Evolutionary conservation across 495 filamentous ascomycete genomes (phyloP).

Genomic region (Pyronema domesticum): DNA sequence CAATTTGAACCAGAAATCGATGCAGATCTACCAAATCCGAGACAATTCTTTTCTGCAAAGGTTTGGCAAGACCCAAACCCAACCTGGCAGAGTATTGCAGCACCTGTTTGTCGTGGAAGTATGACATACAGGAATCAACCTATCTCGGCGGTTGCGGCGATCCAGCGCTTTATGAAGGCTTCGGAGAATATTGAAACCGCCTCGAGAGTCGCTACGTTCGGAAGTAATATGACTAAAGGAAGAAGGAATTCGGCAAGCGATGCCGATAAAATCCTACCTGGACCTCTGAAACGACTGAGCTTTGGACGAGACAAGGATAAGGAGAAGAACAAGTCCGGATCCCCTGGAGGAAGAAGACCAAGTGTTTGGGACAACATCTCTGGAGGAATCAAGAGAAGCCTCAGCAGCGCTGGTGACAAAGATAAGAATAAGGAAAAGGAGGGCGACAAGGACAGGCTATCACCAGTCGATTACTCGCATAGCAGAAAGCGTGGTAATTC

Average conservation of each 20-base stretch:
- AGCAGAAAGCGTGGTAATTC: conserved; percentile 1
- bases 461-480: too few species aligned
- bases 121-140: conserved; percentile 15
- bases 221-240: conserved; percentile 16
- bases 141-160: conserved; percentile 18
- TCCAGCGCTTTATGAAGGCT: conserved; percentile 11
- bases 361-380: conserved; percentile 16
- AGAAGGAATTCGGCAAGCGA: conserved; percentile 13
- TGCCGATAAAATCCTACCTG: conserved; percentile 13
- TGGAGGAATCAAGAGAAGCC: conserved; percentile 15
- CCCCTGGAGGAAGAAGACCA: conserved; percentile 8
- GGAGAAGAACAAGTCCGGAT: conserved; percentile 7
- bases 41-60: conserved; percentile 18
- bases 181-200: conserved; percentile 22
- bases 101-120: conserved; percentile 2
- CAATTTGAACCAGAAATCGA: conserved; percentile 16
- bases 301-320: conserved; percentile 21
- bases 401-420: conserved; percentile 19
- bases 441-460: background rate
- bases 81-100: background rate
- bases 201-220: conserved; percentile 22
- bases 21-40: conserved; percentile 8
- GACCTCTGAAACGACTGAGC: conserved; percentile 12
- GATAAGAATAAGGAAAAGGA: conserved; percentile 10
- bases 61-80: conserved; percentile 15